A percentile compares a stretch with the other conserved stretches of the same genome.
Evolutionary conservation across 352 stramenopile species (phyloP).

Genomic region (Globisporangium nagaii): DNA sequence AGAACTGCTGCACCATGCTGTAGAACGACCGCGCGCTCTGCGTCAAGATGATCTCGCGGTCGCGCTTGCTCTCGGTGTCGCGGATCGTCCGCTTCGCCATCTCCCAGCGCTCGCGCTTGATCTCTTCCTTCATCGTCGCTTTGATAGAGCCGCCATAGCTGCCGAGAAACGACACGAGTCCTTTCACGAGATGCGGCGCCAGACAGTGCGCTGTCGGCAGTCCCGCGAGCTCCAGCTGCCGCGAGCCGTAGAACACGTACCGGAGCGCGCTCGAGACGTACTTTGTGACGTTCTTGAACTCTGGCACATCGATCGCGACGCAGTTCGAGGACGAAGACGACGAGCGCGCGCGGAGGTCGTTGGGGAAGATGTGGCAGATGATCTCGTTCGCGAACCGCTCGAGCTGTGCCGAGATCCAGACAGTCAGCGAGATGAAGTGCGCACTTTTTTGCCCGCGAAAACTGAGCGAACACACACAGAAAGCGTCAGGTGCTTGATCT

Average conservation of each 20-base stretch:
- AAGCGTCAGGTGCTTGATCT: too few relatives aligned
- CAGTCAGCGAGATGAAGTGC: conserved; percentile 72
- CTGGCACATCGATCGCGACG: conserved; percentile 57
- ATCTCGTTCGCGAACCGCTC: conserved; percentile 73
- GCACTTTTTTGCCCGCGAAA: conserved; percentile 70
- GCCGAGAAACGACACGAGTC: conserved; percentile 49
- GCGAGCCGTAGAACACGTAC: conserved; percentile 78
- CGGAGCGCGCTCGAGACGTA: conserved; percentile 68
- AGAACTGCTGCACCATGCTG: conserved; percentile 75
- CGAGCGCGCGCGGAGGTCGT: conserved; percentile 16
- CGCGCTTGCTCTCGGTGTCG: conserved; percentile 56
- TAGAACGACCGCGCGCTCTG: conserved; percentile 77
- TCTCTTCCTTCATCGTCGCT: conserved; percentile 59
- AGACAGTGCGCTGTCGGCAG: conserved; percentile 72
- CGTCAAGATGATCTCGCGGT: conserved; percentile 75
- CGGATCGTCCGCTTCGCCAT: conserved; percentile 66
- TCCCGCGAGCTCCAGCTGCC: conserved; percentile 71
- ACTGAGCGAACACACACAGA: conserved; percentile 10
- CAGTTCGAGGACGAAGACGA: conserved; percentile 5
- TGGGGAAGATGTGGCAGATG: conserved; percentile 68
- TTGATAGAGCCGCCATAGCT: conserved; percentile 71
- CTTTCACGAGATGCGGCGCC: conserved; percentile 53
- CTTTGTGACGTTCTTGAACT: conserved; percentile 76
- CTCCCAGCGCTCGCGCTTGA: conserved; percentile 82
- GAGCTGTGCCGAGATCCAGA: conserved; percentile 78